Evolutionary conservation across 345 rosid species (phyloP), one percentile per base, ranked within the genome.

Genomic region (Pseudoturritis turrita): DNA sequence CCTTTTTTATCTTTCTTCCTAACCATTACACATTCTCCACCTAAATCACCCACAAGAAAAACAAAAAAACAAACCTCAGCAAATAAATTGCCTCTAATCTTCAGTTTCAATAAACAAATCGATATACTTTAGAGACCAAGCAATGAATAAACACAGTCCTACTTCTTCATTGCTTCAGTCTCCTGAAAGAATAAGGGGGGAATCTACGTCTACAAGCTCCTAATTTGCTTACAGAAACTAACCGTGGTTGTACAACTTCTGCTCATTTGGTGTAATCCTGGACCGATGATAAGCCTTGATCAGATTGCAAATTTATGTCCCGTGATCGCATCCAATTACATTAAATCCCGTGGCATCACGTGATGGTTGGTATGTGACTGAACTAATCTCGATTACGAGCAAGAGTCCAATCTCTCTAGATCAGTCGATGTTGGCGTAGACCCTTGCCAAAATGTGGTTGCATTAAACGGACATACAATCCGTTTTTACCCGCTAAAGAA

Each of bases 371-470:
- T 64, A 65, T 25, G 72, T 12, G 77, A 65, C 44, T 26, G 52
- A 59, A 33, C 53, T 47, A 26, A 46, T 26, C 65, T 11, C 33
- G 10, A 36, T 65, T 56, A 33, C 39, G 49, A 5, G 19, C 36
- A 90, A 77, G 55, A 46, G 58, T 28, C 2, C 22, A 28, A 15
- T 28, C 47, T 82, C 59, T 66, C 40, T 65, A 93, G 64, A 93
- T 65, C 59, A 89, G 81, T 50, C 94, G 91, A 80, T 90, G 98
- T 55, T 84, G 99, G 7, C 98, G 90, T 82, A 96, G 66, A 72
- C 98, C 97, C 73, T 92, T 96, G 36, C 96, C 96, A 36, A 88
- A 92, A 83, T 90, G 99, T 64, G 99, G 98, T 79, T 96, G 99
- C 97, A 92, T 92, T 78, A 96, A 82, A 67, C 98, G 89, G 73